Evolutionary conservation across 2,329 filamentous ascomycete genomes (phyloP), one percentile per base, ranked within the genome.

Genomic region (Colletotrichum tamarilloi): DNA sequence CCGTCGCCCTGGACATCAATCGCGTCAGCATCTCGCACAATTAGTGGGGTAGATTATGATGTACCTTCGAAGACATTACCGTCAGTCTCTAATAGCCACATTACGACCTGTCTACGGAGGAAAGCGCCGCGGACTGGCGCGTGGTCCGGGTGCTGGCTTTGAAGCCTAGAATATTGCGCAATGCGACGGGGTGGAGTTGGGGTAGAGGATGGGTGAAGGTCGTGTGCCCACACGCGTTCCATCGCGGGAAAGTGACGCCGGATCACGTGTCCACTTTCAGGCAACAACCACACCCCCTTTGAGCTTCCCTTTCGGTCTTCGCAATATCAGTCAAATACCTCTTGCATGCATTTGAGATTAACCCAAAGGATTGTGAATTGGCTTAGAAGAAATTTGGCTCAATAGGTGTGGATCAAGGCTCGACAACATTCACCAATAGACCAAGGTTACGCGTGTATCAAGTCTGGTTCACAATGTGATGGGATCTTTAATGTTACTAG

Each of bases 61-160:
- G 76, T 78, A 82, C 86, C 84, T 68, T 84, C 82, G 71, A 91
- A 88, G 65, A 87, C 84, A 72, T 88, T 84, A 67, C 85, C 87
- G 53, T 89, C 85, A 77, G 88, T 89, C 77, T 92, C 89, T 60
- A 93, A 82, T 72, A 92, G 86, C 91, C 91, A 93, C 91, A 93
- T 93, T 66, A n/a, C 58, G 24, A 5, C 19, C 4, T 26, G 42
- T 53, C 35, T 42, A 22, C 57, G 19, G 32, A 12, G 28, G 5
- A 24, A 14, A 24, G 19, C 11, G 22, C 52, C 53, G 62, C 67
- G 16, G 57, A 49, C 42, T n/a, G 38, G 58, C 63, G 55, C 65
- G 60, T 28, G 66, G 42, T 28, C 24, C 2, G 59, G 9, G 38
- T 32, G 12, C 57, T 24, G 32, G 14, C 32, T 28, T 22, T 24